phyloP scores from a whole-genome alignment of 192 early-diverging fungal genomes.

The Mortierella claussenii region DNA sequence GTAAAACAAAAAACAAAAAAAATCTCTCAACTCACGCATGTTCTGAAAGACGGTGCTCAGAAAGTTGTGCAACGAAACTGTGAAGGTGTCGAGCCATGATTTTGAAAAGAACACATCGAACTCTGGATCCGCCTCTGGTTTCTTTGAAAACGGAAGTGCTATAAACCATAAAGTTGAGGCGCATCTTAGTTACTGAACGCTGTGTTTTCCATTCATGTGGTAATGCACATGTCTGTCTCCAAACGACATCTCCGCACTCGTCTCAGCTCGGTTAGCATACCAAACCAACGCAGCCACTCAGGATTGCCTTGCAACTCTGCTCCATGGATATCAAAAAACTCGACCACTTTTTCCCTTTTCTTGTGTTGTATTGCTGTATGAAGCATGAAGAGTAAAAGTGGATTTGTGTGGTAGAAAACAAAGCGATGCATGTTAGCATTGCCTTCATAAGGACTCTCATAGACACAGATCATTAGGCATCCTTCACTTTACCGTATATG shows the following conservation, averaged over 20 bases:
- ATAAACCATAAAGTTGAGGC: background rate
- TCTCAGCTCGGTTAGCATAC: slow-evolving; percentile 32
- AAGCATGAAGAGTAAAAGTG: too few species aligned
- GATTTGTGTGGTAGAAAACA: too few species aligned
- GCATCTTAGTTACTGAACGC: background rate
- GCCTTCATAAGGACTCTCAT: too few species aligned
- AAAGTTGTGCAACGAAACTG: slow-evolving; percentile 70
- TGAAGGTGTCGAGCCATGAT: slow-evolving; percentile 71
- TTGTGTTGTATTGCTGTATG: slow-evolving; percentile 68
- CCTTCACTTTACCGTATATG: slow-evolving; percentile 67
- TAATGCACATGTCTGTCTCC: background rate
- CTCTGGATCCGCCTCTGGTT: slow-evolving; percentile 63
- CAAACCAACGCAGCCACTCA: slow-evolving; percentile 75
- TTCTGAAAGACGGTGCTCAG: slow-evolving; percentile 70
- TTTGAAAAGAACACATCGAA: slow-evolving; percentile 71
- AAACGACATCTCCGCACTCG: background rate
- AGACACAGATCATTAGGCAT: too few species aligned
- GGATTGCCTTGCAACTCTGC: slow-evolving; percentile 63
- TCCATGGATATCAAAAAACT: slow-evolving; percentile 70
- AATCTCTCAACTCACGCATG: slow-evolving; percentile 66
- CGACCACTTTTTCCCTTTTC: slow-evolving; percentile 62
- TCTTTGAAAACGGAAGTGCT: slow-evolving; percentile 69
- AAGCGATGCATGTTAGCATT: too few species aligned
- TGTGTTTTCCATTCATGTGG: background rate
- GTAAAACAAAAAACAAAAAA: background rate